Conservation (phyloP, 768 basidiomycete species). For the Psilocybe cyanescens region DNA sequence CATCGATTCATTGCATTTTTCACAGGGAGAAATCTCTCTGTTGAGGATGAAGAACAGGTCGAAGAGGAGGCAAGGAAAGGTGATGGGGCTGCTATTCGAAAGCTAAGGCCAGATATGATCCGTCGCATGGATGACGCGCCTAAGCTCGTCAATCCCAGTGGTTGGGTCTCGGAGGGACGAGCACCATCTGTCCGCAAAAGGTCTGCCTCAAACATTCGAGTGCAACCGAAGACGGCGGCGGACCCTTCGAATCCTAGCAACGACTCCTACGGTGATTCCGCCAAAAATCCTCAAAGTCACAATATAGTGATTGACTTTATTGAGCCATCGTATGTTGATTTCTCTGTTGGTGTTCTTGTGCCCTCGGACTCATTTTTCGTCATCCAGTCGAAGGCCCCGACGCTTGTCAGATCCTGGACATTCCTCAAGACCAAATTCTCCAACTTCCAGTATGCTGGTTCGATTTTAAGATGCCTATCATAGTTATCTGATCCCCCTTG, state of each 20-base stretch:
- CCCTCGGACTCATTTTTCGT: not conserved
- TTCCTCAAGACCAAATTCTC: conserved; percentile 36
- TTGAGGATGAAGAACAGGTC: conserved; percentile 18
- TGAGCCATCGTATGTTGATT: conserved; percentile 20
- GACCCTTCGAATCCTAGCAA: not conserved
- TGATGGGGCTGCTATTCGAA: conserved; percentile 33
- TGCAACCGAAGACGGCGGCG: not conserved
- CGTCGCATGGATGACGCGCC: conserved; percentile 71
- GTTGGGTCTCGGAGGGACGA: conserved; percentile 62
- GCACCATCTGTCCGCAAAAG: conserved; percentile 19
- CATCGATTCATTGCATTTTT: conserved; percentile 24
- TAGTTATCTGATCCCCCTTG: not conserved
- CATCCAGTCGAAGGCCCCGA: conserved; percentile 22
- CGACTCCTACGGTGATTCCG: not conserved
- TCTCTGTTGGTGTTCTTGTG: not conserved
- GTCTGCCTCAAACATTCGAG: conserved; percentile 2
- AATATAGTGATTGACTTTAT: conserved; percentile 21
- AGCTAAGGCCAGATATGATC: conserved; percentile 76
- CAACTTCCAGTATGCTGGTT: conserved; percentile 32
- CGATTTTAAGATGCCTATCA: not conserved
- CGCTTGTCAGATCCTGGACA: conserved; percentile 42
- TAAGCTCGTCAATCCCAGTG: conserved; percentile 74
- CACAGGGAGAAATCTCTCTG: conserved; percentile 13
- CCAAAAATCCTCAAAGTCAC: not conserved
- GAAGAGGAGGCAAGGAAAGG: conserved; percentile 12